phyloP scores from a whole-genome alignment of 1,139 yeast species.

The Magnusiomyces fungicola region DNA sequence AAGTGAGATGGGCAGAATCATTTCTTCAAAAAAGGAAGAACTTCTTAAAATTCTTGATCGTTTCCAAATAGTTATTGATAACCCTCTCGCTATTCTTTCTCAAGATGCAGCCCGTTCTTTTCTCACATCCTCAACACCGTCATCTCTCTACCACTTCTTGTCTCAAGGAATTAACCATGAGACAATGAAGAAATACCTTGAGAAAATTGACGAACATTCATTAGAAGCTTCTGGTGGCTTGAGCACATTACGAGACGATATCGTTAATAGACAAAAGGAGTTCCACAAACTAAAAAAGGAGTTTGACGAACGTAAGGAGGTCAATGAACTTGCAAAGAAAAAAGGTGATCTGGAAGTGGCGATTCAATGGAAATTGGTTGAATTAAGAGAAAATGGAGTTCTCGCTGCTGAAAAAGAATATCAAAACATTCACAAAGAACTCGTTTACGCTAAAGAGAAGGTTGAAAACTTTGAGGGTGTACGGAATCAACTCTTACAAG shows the following conservation, averaged over 20 bases:
- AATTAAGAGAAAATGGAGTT: constrained; percentile 16
- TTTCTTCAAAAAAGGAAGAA: constrained; percentile 56
- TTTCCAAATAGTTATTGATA: constrained; percentile 75
- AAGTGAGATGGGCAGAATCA: constrained; percentile 43
- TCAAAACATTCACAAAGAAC: constrained; percentile 14
- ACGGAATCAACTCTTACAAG: too few species aligned
- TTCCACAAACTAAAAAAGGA: constrained; percentile 35
- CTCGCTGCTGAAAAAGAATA: constrained; percentile 11
- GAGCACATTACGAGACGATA: constrained; percentile 22
- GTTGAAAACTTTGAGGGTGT: constrained; percentile 5
- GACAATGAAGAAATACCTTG: constrained; percentile 9
- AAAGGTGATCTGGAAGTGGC: constrained; percentile 23
- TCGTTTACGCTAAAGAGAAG: constrained; percentile 5
- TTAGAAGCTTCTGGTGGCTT: constrained; percentile 24
- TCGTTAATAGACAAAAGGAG: constrained; percentile 28
- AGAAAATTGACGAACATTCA: constrained; percentile 1
- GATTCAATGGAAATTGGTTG: constrained; percentile 29
- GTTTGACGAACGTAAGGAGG: constrained; percentile 30
- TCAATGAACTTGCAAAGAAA: constrained; percentile 35
- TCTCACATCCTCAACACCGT: constrained; percentile 54
- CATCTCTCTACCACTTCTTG: constrained; percentile 21
- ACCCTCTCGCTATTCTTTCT: constrained; percentile 87
- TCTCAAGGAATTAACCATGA: constrained; percentile 14
- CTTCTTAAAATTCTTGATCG: constrained; percentile 61
- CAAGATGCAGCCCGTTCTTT: constrained; percentile 94